Evolutionary conservation across 2,329 filamentous ascomycete genomes (phyloP), one percentile per base, ranked within the genome.

Genomic region (Calonectria pseudoreteaudii): DNA sequence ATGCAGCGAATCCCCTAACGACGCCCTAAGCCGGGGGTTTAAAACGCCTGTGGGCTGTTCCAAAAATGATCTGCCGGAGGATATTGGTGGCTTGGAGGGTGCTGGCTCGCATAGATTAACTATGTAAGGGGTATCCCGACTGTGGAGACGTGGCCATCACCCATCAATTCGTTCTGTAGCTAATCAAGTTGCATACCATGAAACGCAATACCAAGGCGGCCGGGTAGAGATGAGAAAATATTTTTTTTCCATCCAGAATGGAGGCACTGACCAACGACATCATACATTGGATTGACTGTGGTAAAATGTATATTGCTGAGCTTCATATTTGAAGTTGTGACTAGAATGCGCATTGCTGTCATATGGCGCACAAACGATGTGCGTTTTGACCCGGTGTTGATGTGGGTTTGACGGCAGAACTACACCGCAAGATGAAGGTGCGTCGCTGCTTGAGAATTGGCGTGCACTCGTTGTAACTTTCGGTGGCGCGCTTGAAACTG

Each of bases 101-200:
- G 52, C 26, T 49, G 68, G 68, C 26, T 70, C 58, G 58, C 68
- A 65, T 65, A 64, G 58, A 70, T 64, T 64, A 56, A 58, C 56
- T 31, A 70, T 67, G 65, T 67, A 67, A 53, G 58, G 52, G 58
- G 67, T 52, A 30, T 69, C 31, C 41, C 41, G 58, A 44, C 44
- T 64, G 67, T 70, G 67, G 67, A 64, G 67, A 67, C 65, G 31
- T 30, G 23, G 65, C 65, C 49, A 38, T 47, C 60, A 11, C 60
- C 60, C 41, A n/a, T 7, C 36, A 49, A 47, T 65, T 65, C 38
- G 28, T 26, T 49, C 38, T 65, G 26, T 31, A 49, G 36, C 38
- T 34, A 47, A 47, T 47, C 44, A 11, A 16, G 23, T 31, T 31
- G 60, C 38, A 47, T 50, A n/a, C 47, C 20, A 38, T 66, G 64